Evolutionary conservation across 768 basidiomycete species (phyloP).

Genomic region (Suillus fuscotomentosus): DNA sequence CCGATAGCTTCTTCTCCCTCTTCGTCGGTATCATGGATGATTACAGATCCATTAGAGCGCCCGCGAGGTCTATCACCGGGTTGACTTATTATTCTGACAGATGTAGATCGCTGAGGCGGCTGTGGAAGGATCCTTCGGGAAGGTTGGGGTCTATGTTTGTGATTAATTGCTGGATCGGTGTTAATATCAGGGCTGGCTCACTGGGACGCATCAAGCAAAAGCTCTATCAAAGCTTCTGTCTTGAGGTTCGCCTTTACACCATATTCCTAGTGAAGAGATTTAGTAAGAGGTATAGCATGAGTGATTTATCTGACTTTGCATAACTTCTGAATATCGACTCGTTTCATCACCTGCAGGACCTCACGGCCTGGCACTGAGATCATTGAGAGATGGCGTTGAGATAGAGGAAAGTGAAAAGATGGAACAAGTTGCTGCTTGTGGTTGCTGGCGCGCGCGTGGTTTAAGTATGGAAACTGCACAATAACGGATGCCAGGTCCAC

Average conservation of each 20-base stretch:
- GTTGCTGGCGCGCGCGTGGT: slow-evolving; percentile 30
- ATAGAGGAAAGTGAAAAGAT: slow-evolving; percentile 12
- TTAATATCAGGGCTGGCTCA: slow-evolving; percentile 35
- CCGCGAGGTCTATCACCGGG: slow-evolving; percentile 25
- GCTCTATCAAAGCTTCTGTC: slow-evolving; percentile 74
- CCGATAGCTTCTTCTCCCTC: slow-evolving; percentile 36
- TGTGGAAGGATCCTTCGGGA: slow-evolving; percentile 20
- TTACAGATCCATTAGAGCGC: slow-evolving; percentile 33
- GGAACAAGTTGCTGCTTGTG: slow-evolving; percentile 3
- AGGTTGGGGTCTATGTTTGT: slow-evolving; percentile 22
- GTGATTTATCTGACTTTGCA: slow-evolving; percentile 49
- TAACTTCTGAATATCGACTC: slow-evolving; percentile 53
- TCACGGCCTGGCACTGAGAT: slow-evolving; percentile 44
- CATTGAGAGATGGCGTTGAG: slow-evolving; percentile 23
- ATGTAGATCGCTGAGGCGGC: slow-evolving; percentile 27
- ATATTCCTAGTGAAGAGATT: slow-evolving; percentile 52
- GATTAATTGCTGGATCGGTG: slow-evolving; percentile 35
- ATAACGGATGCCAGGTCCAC: slow-evolving; percentile 45
- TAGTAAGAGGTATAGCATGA: slow-evolving; percentile 12
- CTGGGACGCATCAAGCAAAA: slow-evolving; percentile 55
- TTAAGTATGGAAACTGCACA: slow-evolving; percentile 42
- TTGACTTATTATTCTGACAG: slow-evolving; percentile 32
- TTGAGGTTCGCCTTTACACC: slow-evolving; percentile 83
- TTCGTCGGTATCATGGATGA: slow-evolving; percentile 43
- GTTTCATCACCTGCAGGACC: slow-evolving; percentile 52